A percentile compares a stretch with the other conserved stretches of the same genome.
Evolutionary conservation across 768 basidiomycete genomes (phyloP).

Genomic region (Boletus pseudo-olivaceus): DNA sequence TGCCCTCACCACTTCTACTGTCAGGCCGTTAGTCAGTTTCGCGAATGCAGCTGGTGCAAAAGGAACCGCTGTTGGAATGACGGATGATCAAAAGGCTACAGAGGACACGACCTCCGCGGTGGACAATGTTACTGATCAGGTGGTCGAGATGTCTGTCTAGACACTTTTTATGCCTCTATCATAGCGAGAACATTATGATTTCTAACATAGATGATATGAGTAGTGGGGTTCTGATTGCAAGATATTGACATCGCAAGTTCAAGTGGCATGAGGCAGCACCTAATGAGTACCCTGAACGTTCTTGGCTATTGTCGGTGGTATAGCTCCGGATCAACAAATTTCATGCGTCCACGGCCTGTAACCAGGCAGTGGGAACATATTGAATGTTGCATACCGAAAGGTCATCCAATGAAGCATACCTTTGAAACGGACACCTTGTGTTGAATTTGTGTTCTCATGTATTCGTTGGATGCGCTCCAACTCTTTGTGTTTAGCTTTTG

Average conservation of each 20-base stretch:
- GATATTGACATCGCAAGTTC: neutral
- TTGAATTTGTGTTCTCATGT: slow-evolving; percentile 31
- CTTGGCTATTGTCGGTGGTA: slow-evolving; percentile 26
- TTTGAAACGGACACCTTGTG: slow-evolving; percentile 60
- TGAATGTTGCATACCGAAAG: neutral
- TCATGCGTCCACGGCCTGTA: slow-evolving; percentile 63
- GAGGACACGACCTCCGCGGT: slow-evolving; percentile 1
- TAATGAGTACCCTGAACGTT: neutral
- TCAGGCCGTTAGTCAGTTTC: slow-evolving; percentile 77
- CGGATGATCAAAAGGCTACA: slow-evolving; percentile 14
- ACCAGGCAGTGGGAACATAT: neutral
- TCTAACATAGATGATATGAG: neutral
- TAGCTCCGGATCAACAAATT: slow-evolving; percentile 58
- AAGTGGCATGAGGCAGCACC: neutral
- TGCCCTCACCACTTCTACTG: slow-evolving; percentile 38
- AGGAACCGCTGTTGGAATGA: slow-evolving; percentile 11
- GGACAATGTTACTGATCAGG: slow-evolving; percentile 16
- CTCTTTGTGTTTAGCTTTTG: slow-evolving; percentile 43
- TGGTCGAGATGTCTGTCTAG: slow-evolving; percentile 16
- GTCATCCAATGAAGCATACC: slow-evolving; percentile 33
- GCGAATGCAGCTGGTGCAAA: slow-evolving; percentile 63
- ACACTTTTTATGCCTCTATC: slow-evolving; percentile 16
- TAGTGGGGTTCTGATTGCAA: neutral
- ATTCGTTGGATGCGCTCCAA: slow-evolving; percentile 46
- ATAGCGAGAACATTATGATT: slow-evolving; percentile 6